These are phyloP conservation scores for maize (Zea mays) DNA, from an alignment of 176 grass and related monocot genomes.

Conservation along the genomic window DNA sequence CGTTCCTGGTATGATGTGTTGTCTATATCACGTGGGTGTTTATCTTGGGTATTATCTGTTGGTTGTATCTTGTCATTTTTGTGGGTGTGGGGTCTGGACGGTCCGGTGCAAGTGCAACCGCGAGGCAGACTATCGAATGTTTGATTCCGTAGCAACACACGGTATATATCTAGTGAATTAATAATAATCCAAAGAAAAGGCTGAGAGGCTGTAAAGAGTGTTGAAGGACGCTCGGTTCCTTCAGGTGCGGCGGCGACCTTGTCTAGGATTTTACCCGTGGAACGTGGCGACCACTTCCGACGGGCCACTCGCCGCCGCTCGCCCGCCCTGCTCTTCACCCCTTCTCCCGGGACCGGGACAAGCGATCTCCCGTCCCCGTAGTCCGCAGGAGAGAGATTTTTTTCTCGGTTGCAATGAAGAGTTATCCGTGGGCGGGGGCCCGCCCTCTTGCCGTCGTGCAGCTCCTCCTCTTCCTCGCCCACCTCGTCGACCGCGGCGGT, in stretches of 20 bases:
- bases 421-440: neutral
- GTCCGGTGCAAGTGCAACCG: too few relatives aligned
- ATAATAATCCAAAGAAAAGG: neutral
- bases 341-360: neutral
- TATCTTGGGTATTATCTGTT: too few relatives aligned
- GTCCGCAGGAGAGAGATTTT: neutral
- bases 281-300: conserved; percentile 31
- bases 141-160: too few relatives aligned
- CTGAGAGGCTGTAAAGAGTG: neutral
- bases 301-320: conserved; percentile 37
- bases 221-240: neutral
- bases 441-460: neutral
- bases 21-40: too few relatives aligned
- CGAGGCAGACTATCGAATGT: too few relatives aligned
- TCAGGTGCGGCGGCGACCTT: neutral
- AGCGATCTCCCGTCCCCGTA: neutral
- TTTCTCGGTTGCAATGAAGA: conserved; percentile 21
- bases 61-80: too few relatives aligned
- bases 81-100: too few relatives aligned
- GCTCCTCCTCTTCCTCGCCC: neutral
- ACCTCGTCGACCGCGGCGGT: conserved; percentile 11
- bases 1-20: too few relatives aligned
- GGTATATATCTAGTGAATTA: too few relatives aligned
- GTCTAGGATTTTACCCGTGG: neutral
- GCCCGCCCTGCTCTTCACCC: neutral